Percentiles rank a stretch among this genome's conserved stretches.
Conservation (phyloP, 805 yeast species). For the Danielia oregonensis region DNA sequence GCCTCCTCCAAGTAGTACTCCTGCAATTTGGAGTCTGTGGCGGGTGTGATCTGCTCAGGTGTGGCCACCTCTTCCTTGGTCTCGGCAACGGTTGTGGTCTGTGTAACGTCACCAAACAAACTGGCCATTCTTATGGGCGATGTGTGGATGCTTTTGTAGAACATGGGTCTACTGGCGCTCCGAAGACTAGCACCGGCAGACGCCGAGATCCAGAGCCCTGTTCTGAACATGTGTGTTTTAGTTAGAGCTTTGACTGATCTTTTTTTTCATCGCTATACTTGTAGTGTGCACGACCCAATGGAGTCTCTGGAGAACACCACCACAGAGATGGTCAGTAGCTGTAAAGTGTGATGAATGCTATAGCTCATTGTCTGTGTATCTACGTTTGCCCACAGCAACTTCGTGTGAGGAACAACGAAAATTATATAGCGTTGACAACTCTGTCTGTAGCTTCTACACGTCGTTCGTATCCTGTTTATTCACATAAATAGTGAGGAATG, state of each 20-base stretch:
- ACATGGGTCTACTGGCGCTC: background rate
- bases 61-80: background rate
- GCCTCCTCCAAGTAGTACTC: constrained; percentile 47
- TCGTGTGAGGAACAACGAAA: no score
- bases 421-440: no score
- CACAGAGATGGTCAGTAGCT: no score
- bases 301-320: no score
- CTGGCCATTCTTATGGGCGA: constrained; percentile 6
- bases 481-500: no score
- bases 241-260: background rate
- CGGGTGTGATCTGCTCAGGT: constrained; percentile 18
- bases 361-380: no score
- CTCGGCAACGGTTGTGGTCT: constrained; percentile 10
- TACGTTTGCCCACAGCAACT: no score
- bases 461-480: no score
- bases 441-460: no score
- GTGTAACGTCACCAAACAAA: constrained; percentile 33
- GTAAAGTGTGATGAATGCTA: no score
- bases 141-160: background rate
- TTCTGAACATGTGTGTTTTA: constrained; percentile 1
- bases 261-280: background rate
- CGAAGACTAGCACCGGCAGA: background rate
- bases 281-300: background rate
- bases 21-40: constrained; percentile 40
- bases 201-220: constrained; percentile 1